phyloP scores from a whole-genome alignment of 1,284 basidiomycete species.

The Boletus smithii region DNA sequence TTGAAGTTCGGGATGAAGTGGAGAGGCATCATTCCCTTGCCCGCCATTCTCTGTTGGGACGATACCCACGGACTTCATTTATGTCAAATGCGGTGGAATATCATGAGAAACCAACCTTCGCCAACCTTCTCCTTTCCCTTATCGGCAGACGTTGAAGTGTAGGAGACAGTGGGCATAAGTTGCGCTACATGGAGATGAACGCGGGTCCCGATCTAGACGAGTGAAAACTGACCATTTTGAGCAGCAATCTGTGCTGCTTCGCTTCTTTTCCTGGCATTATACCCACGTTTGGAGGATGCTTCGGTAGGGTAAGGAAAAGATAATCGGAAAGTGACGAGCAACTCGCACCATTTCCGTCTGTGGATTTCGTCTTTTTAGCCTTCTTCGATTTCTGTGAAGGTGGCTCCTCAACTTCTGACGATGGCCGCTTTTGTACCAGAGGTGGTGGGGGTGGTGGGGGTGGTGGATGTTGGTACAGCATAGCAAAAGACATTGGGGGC shows the following conservation, averaged over 20 bases:
- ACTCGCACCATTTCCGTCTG: slow-evolving; percentile 35
- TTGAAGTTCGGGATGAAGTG: slow-evolving; percentile 59
- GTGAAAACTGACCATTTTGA: slow-evolving; percentile 48
- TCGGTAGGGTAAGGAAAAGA: slow-evolving; percentile 18
- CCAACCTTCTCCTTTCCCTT: slow-evolving; percentile 46
- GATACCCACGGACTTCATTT: slow-evolving; percentile 18
- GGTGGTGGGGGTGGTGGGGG: slow-evolving; percentile 27
- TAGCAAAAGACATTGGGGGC: slow-evolving; percentile 30
- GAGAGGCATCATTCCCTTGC: slow-evolving; percentile 22
- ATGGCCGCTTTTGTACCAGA: slow-evolving; percentile 37
- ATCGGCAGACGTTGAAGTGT: slow-evolving; percentile 36
- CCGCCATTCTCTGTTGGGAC: slow-evolving; percentile 26
- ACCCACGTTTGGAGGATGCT: slow-evolving; percentile 58
- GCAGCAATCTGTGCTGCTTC: slow-evolving; percentile 59
- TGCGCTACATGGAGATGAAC: slow-evolving; percentile 38
- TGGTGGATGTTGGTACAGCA: slow-evolving; percentile 32
- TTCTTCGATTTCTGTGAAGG: slow-evolving; percentile 41
- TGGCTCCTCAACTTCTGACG: slow-evolving; percentile 36
- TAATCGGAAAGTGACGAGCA: slow-evolving; percentile 2
- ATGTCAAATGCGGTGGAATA: slow-evolving; percentile 4
- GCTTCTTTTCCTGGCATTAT: slow-evolving; percentile 63
- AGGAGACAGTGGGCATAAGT: slow-evolving; percentile 46
- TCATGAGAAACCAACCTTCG: slow-evolving; percentile 35
- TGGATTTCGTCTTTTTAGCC: slow-evolving; percentile 38
- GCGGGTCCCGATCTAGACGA: slow-evolving; percentile 21